Conservation (phyloP, 768 basidiomycete genomes). For the Nidula microcarpa region DNA sequence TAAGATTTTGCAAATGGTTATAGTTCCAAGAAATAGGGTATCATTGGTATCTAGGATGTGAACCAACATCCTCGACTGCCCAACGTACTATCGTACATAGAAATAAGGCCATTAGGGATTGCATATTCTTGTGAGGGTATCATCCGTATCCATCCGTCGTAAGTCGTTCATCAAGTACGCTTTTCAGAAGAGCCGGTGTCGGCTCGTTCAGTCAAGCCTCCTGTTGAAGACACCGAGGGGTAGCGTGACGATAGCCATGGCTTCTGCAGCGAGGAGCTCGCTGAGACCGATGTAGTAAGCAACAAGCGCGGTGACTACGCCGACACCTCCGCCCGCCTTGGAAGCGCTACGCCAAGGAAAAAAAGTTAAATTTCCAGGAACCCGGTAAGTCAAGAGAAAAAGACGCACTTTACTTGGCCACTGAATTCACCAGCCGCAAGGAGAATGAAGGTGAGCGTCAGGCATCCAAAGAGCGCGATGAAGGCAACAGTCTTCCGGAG, state of each 20-base stretch:
- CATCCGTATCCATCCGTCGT: background rate
- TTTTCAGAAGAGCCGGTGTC: no score
- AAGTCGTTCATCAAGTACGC: background rate
- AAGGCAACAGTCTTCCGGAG: conserved; percentile 37
- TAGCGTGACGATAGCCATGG: conserved; percentile 29
- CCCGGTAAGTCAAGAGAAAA: background rate
- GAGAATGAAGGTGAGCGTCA: conserved; percentile 36
- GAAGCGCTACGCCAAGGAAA: conserved; percentile 16
- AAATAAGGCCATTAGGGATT: background rate
- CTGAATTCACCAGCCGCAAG: conserved; percentile 38
- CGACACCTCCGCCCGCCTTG: conserved; percentile 43
- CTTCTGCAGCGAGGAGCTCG: conserved; percentile 38
- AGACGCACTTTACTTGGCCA: conserved; percentile 20
- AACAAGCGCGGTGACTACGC: conserved; percentile 41
- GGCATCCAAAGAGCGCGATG: conserved; percentile 31
- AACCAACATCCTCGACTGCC: no score
- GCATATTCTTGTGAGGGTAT: background rate
- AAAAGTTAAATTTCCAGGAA: background rate
- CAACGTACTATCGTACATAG: background rate
- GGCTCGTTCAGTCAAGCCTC: conserved; percentile 7
- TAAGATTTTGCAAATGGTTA: no score
- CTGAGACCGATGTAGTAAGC: conserved; percentile 46
- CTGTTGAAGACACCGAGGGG: conserved; percentile 40
- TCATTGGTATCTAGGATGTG: background rate
- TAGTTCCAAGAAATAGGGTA: background rate